Base-by-base conservation (phyloP, 164 flowering plant species). In the Malania oleifera region DNA sequence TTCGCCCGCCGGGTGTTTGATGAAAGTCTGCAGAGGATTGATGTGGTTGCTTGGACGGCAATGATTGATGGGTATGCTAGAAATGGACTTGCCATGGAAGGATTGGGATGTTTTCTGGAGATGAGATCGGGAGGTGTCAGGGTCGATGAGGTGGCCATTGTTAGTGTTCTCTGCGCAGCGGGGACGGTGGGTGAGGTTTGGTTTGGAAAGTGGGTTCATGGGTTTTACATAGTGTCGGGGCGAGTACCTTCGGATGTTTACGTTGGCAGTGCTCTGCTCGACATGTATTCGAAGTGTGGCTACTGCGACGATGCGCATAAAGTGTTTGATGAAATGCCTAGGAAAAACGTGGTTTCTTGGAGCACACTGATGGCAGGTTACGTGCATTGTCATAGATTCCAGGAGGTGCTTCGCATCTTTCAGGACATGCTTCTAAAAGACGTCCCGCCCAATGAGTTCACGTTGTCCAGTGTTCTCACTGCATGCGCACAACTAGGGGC, bases 211-310 rank as follows among this genome's bases (percentile, higher is more conserved):
- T 63, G 74, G 57, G 19, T 75, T 28, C 79, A 75, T 61, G 76
- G 75, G 26, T 63, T 67, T 64, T 70, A 68, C 27, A 46, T 70
- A 3, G 68, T 54, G 28, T 24, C 63, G 19, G 74, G 72, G 29
- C 70, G 70, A 54, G 75, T 71, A 14, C 5, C 10, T 10, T 53
- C 56, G 52, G 77, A 72, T 74, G 77, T 69, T 47, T 72, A 66
- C 34, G 50, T 76, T 37, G 65, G 70, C 43, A 70, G 67, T 63
- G 74, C 79, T 51, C 67, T 77, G 24, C 59, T 77, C 22, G 70
- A 75, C 53, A 67, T 77, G 71, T 77, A 77, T 61, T 67, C 49
- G 7, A 71, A 69, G 28, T 66, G 76, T 49, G 78, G 80, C 2
- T 52, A 1, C 20, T 66, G 60, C 17, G 72, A 61, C 15, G 75